A percentile compares a stretch with the other conserved stretches of the same genome.
phyloP scores from a whole-genome alignment of 192 early-diverging fungal genomes.

The Haplosporangium gracile region DNA sequence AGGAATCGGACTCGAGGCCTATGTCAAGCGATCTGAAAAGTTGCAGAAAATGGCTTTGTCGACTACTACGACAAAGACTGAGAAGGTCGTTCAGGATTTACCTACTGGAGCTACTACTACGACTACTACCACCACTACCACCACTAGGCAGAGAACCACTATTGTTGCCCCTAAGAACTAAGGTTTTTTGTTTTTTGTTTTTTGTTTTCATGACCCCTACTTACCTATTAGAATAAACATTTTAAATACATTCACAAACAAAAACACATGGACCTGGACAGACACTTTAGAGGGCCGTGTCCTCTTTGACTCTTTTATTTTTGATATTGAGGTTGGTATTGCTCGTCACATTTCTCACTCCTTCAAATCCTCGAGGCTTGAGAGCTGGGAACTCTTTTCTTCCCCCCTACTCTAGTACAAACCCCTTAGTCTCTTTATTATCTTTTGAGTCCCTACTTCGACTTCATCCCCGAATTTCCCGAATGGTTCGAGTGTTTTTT shows the following conservation, averaged over 20 bases:
- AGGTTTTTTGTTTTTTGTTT: neutral
- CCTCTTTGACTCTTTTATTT: too few species aligned
- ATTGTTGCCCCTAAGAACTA: constrained; percentile 37
- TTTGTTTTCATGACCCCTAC: neutral
- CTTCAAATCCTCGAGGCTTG: too few species aligned
- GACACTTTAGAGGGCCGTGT: neutral
- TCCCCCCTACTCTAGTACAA: too few species aligned
- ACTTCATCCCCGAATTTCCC: too few species aligned
- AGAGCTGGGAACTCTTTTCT: too few species aligned
- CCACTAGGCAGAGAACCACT: constrained; percentile 31
- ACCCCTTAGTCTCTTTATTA: too few species aligned
- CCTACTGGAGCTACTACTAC: neutral
- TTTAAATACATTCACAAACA: neutral
- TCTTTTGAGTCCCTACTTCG: too few species aligned
- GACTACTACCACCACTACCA: constrained; percentile 6
- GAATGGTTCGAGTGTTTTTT: neutral
- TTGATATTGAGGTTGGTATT: too few species aligned
- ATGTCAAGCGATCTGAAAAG: constrained; percentile 73
- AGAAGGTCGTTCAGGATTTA: neutral
- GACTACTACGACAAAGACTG: neutral
- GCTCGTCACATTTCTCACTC: too few species aligned
- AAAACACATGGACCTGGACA: neutral
- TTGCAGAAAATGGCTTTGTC: constrained; percentile 30
- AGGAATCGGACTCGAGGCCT: constrained; percentile 85
- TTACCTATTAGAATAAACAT: neutral